phyloP scores from a whole-genome alignment of 2,329 filamentous ascomycete genomes.

The Ophiocordyceps australis region DNA sequence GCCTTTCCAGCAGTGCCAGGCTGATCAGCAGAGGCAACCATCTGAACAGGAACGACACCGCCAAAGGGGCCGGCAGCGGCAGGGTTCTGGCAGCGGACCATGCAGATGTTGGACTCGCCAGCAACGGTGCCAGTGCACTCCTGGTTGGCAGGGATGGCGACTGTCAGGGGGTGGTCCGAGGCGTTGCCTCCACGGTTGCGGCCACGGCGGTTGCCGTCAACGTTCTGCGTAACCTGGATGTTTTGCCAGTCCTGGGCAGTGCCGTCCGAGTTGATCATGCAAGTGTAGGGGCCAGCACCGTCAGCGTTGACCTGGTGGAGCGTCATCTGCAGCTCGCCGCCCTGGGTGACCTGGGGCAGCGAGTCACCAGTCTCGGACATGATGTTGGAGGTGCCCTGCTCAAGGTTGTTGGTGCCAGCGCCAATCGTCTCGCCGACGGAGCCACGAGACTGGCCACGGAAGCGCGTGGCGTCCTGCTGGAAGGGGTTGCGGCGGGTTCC shows the following conservation, averaged over 20 bases:
- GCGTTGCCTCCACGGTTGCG: conserved; percentile 22
- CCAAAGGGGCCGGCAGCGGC: conserved; percentile 44
- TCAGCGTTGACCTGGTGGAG: conserved; percentile 51
- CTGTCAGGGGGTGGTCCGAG: conserved; percentile 33
- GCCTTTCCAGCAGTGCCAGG: background rate
- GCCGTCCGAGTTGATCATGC: conserved; percentile 44
- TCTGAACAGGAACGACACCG: conserved; percentile 24
- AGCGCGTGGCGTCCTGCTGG: conserved; percentile 46
- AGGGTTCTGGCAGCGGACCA: conserved; percentile 43
- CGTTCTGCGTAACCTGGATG: conserved; percentile 29
- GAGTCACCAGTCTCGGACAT: conserved; percentile 34
- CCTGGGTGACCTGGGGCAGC: conserved; percentile 39
- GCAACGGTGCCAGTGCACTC: conserved; percentile 41
- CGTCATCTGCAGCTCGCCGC: conserved; percentile 40
- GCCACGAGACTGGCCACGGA: conserved; percentile 31
- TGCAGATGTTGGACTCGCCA: conserved; percentile 39
- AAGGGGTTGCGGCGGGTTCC: conserved; percentile 41
- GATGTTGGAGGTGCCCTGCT: conserved; percentile 36
- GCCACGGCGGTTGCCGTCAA: conserved; percentile 9
- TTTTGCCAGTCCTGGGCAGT: conserved; percentile 33
- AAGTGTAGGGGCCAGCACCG: conserved; percentile 46
- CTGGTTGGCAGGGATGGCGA: conserved; percentile 33
- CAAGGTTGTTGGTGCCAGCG: conserved; percentile 35
- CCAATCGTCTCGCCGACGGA: conserved; percentile 40
- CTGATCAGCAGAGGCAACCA: too few species aligned